Evolutionary conservation across 2,329 filamentous ascomycete genomes (phyloP).

Genomic region (Trichoderma oligosporum): DNA sequence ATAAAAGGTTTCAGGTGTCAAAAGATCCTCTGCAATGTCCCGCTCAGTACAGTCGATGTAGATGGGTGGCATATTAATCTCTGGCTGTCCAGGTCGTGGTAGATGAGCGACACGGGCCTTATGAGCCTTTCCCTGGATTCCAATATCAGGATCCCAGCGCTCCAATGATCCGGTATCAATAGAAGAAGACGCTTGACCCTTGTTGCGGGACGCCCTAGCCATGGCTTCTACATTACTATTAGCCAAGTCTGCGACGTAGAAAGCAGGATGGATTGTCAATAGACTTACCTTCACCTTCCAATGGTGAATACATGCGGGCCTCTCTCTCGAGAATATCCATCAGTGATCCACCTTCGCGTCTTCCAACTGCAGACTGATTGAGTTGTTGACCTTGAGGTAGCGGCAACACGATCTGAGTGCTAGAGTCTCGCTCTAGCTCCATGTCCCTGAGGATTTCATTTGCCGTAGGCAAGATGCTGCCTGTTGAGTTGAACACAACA

Average conservation of each 20-base stretch:
- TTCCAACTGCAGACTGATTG: not conserved
- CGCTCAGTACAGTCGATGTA: not conserved
- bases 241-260: not conserved
- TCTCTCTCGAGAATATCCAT: not conserved
- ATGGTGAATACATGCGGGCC: not conserved
- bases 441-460: not conserved
- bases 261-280: not conserved
- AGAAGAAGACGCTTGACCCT: too few species aligned
- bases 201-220: too few species aligned
- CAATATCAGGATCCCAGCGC: not conserved
- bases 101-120: conserved; percentile 8
- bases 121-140: not conserved
- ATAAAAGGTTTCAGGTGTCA: not conserved
- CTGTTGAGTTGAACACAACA: not conserved
- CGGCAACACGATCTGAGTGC: not conserved
- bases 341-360: not conserved
- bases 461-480: not conserved
- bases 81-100: not conserved
- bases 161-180: too few species aligned
- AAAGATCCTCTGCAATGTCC: not conserved
- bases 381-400: not conserved
- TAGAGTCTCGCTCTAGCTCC: not conserved
- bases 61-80: not conserved
- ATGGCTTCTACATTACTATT: not conserved
- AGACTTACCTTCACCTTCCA: not conserved